phyloP scores from a whole-genome alignment of 345 rosid species.

The Capsella bursapastoris region DNA sequence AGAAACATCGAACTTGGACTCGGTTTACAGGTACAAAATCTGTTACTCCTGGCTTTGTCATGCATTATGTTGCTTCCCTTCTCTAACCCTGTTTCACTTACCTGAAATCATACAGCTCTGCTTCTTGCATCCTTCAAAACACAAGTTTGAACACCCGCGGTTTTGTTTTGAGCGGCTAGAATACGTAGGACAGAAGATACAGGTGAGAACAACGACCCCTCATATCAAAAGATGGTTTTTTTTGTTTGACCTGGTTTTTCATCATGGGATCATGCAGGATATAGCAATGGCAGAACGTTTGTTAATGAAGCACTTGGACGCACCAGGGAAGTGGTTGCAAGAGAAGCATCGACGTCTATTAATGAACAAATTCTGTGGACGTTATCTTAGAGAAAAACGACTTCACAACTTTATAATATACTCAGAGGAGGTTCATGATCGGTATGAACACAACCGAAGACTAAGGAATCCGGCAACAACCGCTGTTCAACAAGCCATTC shows the following conservation, averaged over 20 bases:
- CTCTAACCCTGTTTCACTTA: neutral
- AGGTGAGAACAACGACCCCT: slow-evolving; percentile 50
- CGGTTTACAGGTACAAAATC: slow-evolving; percentile 73
- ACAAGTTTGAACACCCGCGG: slow-evolving; percentile 93
- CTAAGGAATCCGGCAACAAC: slow-evolving; percentile 84
- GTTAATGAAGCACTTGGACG: slow-evolving; percentile 92
- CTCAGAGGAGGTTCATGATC: slow-evolving; percentile 78
- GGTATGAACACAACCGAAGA: slow-evolving; percentile 76
- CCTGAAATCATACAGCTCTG: slow-evolving; percentile 62
- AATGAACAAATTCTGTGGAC: slow-evolving; percentile 96
- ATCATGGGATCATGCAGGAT: slow-evolving; percentile 52
- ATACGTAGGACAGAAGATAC: slow-evolving; percentile 93
- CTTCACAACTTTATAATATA: slow-evolving; percentile 66
- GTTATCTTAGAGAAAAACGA: slow-evolving; percentile 75
- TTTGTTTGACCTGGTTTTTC: neutral
- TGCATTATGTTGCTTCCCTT: slow-evolving; percentile 12
- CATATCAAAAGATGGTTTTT: neutral
- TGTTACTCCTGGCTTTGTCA: neutral
- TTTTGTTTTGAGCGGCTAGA: slow-evolving; percentile 88
- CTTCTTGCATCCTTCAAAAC: slow-evolving; percentile 96
- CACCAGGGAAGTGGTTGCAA: slow-evolving; percentile 89
- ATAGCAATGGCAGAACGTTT: slow-evolving; percentile 89
- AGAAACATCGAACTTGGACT: slow-evolving; percentile 94
- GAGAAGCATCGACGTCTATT: slow-evolving; percentile 83
- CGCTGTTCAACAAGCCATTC: slow-evolving; percentile 88